These are phyloP conservation scores for Cymbopogon flexuosus DNA, from an alignment of 202 grass and related monocot species.

Conservation along the genomic window DNA sequence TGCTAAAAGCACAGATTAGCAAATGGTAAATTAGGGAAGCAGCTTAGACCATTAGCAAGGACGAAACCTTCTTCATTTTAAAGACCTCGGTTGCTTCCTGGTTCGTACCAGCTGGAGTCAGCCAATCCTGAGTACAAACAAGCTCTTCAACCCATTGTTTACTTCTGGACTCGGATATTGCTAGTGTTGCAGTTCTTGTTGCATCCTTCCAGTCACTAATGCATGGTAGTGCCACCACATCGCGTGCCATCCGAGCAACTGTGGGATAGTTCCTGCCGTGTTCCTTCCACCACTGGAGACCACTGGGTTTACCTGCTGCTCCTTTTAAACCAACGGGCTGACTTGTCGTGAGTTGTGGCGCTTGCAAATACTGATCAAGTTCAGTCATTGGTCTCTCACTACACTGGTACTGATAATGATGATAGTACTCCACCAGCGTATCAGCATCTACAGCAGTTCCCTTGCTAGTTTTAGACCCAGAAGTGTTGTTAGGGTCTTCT, in stretches of 20 bases:
- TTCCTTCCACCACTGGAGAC: slow-evolving; percentile 25
- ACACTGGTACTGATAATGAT: neutral
- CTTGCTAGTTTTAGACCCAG: neutral
- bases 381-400: slow-evolving; percentile 4
- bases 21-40: neutral
- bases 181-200: neutral
- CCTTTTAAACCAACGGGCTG: neutral
- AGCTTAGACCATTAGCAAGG: neutral
- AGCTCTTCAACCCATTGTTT: neutral
- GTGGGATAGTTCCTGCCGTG: neutral
- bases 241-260: neutral
- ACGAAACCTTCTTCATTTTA: neutral
- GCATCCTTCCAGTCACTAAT: slow-evolving; percentile 1
- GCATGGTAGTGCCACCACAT: slow-evolving; percentile 24
- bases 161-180: neutral
- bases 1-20: neutral
- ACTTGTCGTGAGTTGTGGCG: neutral
- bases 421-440: neutral
- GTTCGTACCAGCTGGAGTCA: neutral
- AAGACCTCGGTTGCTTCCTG: neutral
- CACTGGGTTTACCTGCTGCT: neutral
- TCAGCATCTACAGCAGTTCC: neutral
- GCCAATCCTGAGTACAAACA: slow-evolving; percentile 25
- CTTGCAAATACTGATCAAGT: slow-evolving; percentile 20
- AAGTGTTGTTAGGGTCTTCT: neutral